phyloP scores from a whole-genome alignment of 768 basidiomycete genomes.

The Mrakia blollopis region DNA sequence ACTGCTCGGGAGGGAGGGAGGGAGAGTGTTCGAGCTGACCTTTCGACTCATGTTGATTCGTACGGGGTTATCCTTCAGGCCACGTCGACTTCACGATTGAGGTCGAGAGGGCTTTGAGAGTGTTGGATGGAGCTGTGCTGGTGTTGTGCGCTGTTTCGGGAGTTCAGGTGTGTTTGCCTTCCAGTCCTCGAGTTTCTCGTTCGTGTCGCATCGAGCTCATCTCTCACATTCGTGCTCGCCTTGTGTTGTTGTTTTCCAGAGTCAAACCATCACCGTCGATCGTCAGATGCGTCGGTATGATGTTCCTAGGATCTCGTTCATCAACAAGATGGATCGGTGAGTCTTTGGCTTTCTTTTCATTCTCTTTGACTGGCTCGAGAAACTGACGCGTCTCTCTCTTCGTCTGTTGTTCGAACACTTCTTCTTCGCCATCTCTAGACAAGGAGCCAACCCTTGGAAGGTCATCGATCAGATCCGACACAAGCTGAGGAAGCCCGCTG shows the following conservation, averaged over 20 bases:
- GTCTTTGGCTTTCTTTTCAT: too few species aligned
- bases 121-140: conserved; percentile 91
- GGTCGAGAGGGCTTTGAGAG: conserved; percentile 92
- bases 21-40: background rate
- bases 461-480: conserved; percentile 85
- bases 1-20: background rate
- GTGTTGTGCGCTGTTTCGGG: conserved; percentile 96
- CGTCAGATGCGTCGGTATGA: conserved; percentile 97
- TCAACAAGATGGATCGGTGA: conserved; percentile 98
- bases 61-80: too few species aligned
- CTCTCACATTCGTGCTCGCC: too few species aligned
- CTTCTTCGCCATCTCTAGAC: conserved; percentile 49
- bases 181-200: background rate
- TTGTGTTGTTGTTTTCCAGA: conserved; percentile 48
- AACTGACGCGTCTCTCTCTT: too few species aligned
- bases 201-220: background rate
- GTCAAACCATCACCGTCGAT: conserved; percentile 98
- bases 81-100: conserved; percentile 99
- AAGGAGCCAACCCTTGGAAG: conserved; percentile 95
- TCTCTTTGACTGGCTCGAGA: too few species aligned
- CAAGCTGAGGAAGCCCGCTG: conserved; percentile 87
- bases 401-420: background rate
- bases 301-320: conserved; percentile 90
- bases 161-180: conserved; percentile 73
- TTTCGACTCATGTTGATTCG: too few species aligned